phyloP scores from a whole-genome alignment of 192 early-diverging fungal genomes.

The Spizellomyces sp. region DNA sequence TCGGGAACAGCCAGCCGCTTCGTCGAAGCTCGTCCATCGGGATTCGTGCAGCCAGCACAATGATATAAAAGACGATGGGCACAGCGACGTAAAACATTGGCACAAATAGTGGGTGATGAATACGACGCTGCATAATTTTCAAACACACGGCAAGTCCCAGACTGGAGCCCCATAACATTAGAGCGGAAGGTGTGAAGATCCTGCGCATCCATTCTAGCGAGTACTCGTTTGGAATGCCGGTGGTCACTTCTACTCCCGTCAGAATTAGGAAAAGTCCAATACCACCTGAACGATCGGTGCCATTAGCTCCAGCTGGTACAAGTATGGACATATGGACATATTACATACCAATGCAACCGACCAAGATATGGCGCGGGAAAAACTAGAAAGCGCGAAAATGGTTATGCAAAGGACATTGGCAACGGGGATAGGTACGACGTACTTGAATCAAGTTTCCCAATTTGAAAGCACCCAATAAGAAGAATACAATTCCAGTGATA shows the following conservation, averaged over 20 bases:
- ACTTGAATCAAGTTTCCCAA: conserved; percentile 56
- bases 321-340: neutral
- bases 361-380: conserved; percentile 82
- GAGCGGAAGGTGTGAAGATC: conserved; percentile 66
- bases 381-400: conserved; percentile 32
- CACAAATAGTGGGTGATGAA: conserved; percentile 81
- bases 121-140: conserved; percentile 67
- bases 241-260: conserved; percentile 90
- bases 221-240: conserved; percentile 63
- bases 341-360: conserved; percentile 83
- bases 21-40: conserved; percentile 68
- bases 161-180: conserved; percentile 81
- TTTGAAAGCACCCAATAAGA: conserved; percentile 80
- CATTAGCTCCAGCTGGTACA: too few relatives aligned
- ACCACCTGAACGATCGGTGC: conserved; percentile 3
- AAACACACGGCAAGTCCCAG: conserved; percentile 58
- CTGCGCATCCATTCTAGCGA: conserved; percentile 58
- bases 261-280: conserved; percentile 74
- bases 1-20: conserved; percentile 81
- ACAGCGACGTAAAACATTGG: conserved; percentile 87
- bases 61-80: conserved; percentile 73
- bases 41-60: conserved; percentile 62
- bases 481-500: conserved; percentile 86
- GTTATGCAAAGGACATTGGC: neutral
- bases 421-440: neutral